Evolutionary conservation across 108 stramenopile genomes (phyloP).

Genomic region (Skeletonema potamos): DNA sequence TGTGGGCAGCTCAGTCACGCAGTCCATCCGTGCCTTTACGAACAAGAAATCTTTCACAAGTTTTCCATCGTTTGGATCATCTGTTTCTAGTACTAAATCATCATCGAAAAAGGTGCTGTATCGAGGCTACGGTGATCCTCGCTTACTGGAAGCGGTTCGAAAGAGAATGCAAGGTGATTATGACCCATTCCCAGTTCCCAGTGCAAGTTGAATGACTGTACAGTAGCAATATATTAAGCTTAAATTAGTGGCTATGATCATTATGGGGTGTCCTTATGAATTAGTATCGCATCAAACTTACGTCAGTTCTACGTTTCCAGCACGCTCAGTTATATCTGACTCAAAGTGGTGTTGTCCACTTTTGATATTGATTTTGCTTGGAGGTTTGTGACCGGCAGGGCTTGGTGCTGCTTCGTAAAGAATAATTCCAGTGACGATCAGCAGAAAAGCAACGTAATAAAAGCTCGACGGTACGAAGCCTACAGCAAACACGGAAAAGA

Average conservation of each 20-base stretch:
- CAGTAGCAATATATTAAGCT: background rate
- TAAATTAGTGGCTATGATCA: too few relatives aligned
- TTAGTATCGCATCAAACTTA: background rate
- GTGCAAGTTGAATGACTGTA: background rate
- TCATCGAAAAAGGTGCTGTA: background rate
- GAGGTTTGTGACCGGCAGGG: conserved; percentile 25
- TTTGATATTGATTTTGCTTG: background rate
- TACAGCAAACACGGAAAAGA: conserved; percentile 78
- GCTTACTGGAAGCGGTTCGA: background rate
- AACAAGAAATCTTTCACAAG: conserved; percentile 7
- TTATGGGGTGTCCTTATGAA: background rate
- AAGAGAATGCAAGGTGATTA: background rate
- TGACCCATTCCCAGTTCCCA: too few relatives aligned
- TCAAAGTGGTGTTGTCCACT: background rate
- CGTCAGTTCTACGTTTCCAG: background rate
- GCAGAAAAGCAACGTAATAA: conserved; percentile 78
- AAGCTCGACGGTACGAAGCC: conserved; percentile 63
- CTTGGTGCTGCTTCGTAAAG: conserved; percentile 91
- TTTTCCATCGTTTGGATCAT: conserved; percentile 12
- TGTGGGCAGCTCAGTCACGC: background rate
- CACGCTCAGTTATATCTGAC: background rate
- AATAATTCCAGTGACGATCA: conserved; percentile 85
- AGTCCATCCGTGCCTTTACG: conserved; percentile 12
- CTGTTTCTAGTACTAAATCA: background rate
- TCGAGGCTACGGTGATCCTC: background rate